Evolutionary conservation across 2,329 filamentous ascomycete genomes (phyloP).

Genomic region (Chalaropsis thielavioides): DNA sequence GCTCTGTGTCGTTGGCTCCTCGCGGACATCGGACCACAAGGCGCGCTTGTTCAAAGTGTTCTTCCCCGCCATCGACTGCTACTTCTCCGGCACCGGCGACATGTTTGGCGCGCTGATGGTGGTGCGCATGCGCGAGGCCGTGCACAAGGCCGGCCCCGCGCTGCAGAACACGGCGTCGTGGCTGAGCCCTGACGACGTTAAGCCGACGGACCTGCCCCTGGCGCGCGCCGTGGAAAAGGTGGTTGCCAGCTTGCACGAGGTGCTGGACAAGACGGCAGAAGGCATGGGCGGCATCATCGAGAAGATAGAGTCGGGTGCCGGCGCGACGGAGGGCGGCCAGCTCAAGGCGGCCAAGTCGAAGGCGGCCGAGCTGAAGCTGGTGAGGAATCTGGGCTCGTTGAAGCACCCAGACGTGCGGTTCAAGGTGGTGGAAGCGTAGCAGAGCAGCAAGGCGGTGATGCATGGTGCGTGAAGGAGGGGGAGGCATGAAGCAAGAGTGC

Average conservation of each 20-base stretch:
- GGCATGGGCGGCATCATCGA: conserved; percentile 39
- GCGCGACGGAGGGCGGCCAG: conserved; percentile 43
- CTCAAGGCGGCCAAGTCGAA: conserved; percentile 50
- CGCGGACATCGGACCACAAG: conserved; percentile 44
- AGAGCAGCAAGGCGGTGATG: not conserved
- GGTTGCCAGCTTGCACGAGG: conserved; percentile 79
- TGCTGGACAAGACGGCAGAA: conserved; percentile 54
- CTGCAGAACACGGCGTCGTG: conserved; percentile 49
- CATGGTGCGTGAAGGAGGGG: not conserved
- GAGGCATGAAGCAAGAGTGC: too few relatives aligned
- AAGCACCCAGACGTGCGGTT: conserved; percentile 51
- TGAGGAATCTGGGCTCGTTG: conserved; percentile 58
- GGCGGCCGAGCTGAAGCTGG: conserved; percentile 76
- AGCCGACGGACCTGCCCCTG: conserved; percentile 58
- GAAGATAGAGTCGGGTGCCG: conserved; percentile 31
- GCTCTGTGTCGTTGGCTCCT: conserved; percentile 65
- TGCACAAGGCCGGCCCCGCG: conserved; percentile 27
- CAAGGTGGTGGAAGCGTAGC: conserved; percentile 32
- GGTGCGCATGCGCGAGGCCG: conserved; percentile 73
- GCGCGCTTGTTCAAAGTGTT: conserved; percentile 80
- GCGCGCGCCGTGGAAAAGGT: conserved; percentile 76
- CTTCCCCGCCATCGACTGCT: conserved; percentile 77
- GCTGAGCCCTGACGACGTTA: conserved; percentile 60
- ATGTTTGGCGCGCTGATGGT: conserved; percentile 94
- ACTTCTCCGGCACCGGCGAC: conserved; percentile 92